Base-by-base conservation (phyloP, 495 filamentous ascomycete genomes). In the Oidiodendron maius region DNA sequence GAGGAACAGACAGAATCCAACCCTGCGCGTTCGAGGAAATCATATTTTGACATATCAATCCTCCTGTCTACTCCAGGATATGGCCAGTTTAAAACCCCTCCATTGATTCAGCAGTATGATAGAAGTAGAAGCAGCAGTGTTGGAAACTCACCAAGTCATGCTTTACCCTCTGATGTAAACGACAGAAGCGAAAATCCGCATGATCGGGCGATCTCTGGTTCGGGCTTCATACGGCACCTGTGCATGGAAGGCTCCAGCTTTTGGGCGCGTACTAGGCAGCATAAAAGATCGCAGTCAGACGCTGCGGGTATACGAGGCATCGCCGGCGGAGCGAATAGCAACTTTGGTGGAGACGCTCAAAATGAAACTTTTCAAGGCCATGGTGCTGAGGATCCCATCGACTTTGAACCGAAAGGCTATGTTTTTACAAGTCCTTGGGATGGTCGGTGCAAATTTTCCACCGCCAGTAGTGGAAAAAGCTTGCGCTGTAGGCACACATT, bases 361-460 rank as follows among this genome's bases (percentile, higher is more conserved):
- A n/a, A n/a, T n/a, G n/a, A n/a, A n/a, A n/a, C n/a, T n/a, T n/a
- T n/a, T n/a, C n/a, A n/a, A n/a, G n/a, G 44, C 43, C 25, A 40
- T 20, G 32, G 34, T 42, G 36, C 23, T 28, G 44, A 15, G 15
- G 38, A 4, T 36, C 8, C 35, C 20, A 32, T 5, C 26, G 34
- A 44, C 11, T 46, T 40, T 17, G 17, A 40, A 17, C 1, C 48
- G 11, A 61, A 55, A 30, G 55, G 58, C 0, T 86, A 82, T 64
- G 64, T 78, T 11, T 94, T 96, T 62, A 59, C 72, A 32, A 88
- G 82, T n/a, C 90, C 89, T 0, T 96, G 90, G 90, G 76, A 86
- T 45, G 86, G 88, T 15, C 74, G 71, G 21, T 96, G 90, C 66
- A 85, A 90, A 44, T 96, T 96, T 63, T 67, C 75, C 4, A 88